These are phyloP conservation scores for Saitozyma sp. DNA, from an alignment of 768 basidiomycete species.

Conservation along the genomic window DNA sequence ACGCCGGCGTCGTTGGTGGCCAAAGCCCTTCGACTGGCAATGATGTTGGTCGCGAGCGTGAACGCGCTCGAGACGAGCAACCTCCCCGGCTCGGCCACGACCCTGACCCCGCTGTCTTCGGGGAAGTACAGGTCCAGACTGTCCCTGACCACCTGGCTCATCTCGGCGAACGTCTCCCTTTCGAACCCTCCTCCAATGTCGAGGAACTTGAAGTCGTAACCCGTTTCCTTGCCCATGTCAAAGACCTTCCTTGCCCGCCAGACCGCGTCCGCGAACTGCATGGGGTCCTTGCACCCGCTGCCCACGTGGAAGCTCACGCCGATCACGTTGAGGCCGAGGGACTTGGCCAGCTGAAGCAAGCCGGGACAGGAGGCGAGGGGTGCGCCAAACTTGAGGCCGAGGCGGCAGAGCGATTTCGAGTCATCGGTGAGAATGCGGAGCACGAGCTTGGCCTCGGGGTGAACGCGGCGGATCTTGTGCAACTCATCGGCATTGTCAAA, in stretches of 20 bases:
- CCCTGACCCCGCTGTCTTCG: conserved; percentile 60
- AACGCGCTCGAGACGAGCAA: conserved; percentile 89
- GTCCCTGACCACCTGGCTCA: conserved; percentile 67
- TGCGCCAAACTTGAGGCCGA: conserved; percentile 96
- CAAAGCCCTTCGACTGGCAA: conserved; percentile 67
- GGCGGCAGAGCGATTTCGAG: conserved; percentile 86
- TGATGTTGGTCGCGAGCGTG: conserved; percentile 87
- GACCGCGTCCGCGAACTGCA: conserved; percentile 86
- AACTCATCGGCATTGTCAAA: conserved; percentile 98
- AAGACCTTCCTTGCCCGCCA: conserved; percentile 78
- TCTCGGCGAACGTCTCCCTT: conserved; percentile 76
- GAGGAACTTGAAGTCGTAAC: conserved; percentile 78
- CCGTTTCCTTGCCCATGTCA: conserved; percentile 76
- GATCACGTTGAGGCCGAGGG: conserved; percentile 78
- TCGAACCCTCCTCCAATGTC: conserved; percentile 98
- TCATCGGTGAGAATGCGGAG: conserved; percentile 98
- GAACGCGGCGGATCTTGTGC: conserved; percentile 79
- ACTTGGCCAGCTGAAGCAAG: conserved; percentile 74
- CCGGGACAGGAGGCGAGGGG: conserved; percentile 74
- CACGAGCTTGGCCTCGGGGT: conserved; percentile 81
- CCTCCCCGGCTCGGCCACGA: conserved; percentile 94
- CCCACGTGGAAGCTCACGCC: conserved; percentile 99
- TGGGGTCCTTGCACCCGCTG: conserved; percentile 90
- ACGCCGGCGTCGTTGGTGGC: conserved; percentile 7
- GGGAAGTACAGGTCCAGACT: conserved; percentile 82